These are phyloP conservation scores for Malassezia cuniculi DNA, from an alignment of 1,284 basidiomycete genomes.

Conservation along the genomic window DNA sequence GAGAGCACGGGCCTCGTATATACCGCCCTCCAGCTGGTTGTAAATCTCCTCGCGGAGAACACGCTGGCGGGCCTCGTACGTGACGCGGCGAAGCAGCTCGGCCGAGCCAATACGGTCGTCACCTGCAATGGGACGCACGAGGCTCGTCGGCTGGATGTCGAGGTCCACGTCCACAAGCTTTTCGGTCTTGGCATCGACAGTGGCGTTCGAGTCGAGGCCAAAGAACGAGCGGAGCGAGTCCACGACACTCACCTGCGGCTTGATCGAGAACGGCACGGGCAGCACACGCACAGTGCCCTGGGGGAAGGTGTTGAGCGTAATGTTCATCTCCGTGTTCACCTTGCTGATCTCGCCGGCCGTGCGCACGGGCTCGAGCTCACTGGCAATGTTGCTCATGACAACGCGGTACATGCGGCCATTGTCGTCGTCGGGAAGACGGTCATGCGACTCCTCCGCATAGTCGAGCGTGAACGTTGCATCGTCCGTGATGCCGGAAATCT, in stretches of 20 bases:
- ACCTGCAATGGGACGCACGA: conserved; percentile 22
- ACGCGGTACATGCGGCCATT: conserved; percentile 21
- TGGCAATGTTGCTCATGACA: conserved; percentile 27
- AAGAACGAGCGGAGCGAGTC: conserved; percentile 37
- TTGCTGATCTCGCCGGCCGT: conserved; percentile 23
- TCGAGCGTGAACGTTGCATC: conserved; percentile 32
- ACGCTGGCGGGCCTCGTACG: conserved; percentile 64
- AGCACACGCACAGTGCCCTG: conserved; percentile 32
- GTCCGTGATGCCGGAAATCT: conserved; percentile 22
- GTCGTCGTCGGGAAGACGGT: conserved; percentile 14
- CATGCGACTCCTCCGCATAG: conserved; percentile 19
- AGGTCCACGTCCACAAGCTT: conserved; percentile 14
- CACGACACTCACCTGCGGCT: conserved; percentile 26
- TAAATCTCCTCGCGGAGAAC: conserved; percentile 71
- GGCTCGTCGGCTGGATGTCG: conserved; percentile 19
- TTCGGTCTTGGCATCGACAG: conserved; percentile 12
- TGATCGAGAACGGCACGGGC: conserved; percentile 33
- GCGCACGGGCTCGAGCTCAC: conserved; percentile 26
- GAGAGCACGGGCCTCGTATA: conserved; percentile 77
- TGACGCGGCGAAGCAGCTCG: conserved; percentile 48
- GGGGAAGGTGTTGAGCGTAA: conserved; percentile 27
- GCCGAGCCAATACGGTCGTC: conserved; percentile 28
- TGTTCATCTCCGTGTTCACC: conserved; percentile 35
- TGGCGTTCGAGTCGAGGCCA: conserved; percentile 17
- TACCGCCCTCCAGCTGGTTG: conserved; percentile 79